Evolutionary conservation across 139 green algal species (phyloP).

Genomic region (Spirogloea muscicola): DNA sequence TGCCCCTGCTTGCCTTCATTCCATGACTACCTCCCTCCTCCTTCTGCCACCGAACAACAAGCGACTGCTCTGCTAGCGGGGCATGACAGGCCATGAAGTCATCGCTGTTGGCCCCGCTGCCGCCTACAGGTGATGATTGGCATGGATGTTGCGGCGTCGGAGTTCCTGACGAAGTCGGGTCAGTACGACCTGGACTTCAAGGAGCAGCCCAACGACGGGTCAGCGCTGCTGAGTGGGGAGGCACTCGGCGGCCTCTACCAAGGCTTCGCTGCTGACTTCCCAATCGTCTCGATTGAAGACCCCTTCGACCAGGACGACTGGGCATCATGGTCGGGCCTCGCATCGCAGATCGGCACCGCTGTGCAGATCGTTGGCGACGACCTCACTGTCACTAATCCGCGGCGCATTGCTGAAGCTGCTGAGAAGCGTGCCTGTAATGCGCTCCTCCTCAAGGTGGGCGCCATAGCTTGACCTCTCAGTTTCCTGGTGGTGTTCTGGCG

Average conservation of each 20-base stretch:
- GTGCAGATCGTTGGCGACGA: slow-evolving; percentile 97
- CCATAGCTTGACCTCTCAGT: slow-evolving; percentile 62
- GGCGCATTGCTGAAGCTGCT: slow-evolving; percentile 83
- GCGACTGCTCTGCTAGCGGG: no score
- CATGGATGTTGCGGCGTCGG: slow-evolving; percentile 96
- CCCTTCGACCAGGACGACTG: slow-evolving; percentile 99
- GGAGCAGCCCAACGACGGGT: slow-evolving; percentile 76
- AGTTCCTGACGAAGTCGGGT: slow-evolving; percentile 78
- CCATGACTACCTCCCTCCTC: no score
- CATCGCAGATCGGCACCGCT: slow-evolving; percentile 49
- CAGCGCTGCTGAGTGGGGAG: slow-evolving; percentile 70
- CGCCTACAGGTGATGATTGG: slow-evolving; percentile 93
- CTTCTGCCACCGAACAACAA: no score
- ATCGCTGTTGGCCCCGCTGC: no score
- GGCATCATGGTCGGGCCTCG: slow-evolving; percentile 71
- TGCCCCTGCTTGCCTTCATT: no score
- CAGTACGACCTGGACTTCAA: slow-evolving; percentile 99
- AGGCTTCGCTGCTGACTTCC: slow-evolving; percentile 67
- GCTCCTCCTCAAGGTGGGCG: slow-evolving; percentile 77
- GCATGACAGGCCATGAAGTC: no score
- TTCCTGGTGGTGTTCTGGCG: slow-evolving; percentile 83
- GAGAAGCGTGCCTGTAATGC: slow-evolving; percentile 91
- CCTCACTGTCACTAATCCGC: slow-evolving; percentile 97
- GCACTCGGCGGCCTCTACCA: slow-evolving; percentile 90
- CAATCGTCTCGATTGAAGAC: slow-evolving; percentile 96